Conservation (phyloP, 2,329 filamentous ascomycete species). For the Remersonia thermophila region DNA sequence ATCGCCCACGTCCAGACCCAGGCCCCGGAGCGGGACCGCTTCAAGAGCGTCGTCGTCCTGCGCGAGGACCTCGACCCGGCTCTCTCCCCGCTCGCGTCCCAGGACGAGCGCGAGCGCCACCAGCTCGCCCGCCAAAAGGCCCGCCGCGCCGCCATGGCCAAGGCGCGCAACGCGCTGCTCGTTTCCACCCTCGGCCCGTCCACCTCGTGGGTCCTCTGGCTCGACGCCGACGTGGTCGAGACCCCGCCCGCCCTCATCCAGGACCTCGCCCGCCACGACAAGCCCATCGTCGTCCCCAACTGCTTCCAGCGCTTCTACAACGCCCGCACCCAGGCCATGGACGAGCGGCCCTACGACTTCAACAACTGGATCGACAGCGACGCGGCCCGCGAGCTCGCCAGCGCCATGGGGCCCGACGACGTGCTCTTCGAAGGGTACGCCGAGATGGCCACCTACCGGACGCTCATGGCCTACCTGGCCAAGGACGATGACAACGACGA, state of each 20-base stretch:
- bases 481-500: slow-evolving; percentile 40
- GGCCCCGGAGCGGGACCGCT: slow-evolving; percentile 67
- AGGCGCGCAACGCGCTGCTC: slow-evolving; percentile 83
- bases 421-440: slow-evolving; percentile 87
- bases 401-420: slow-evolving; percentile 78
- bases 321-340: slow-evolving; percentile 51
- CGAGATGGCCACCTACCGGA: slow-evolving; percentile 84
- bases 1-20: slow-evolving; percentile 71
- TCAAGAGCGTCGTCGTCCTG: slow-evolving; percentile 87
- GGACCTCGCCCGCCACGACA: slow-evolving; percentile 77
- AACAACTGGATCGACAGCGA: slow-evolving; percentile 95
- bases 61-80: slow-evolving; percentile 87
- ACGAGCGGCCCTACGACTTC: slow-evolving; percentile 83
- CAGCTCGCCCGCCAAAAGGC: slow-evolving; percentile 83
- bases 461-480: slow-evolving; percentile 77
- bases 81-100: slow-evolving; percentile 53
- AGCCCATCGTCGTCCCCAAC: slow-evolving; percentile 87
- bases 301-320: slow-evolving; percentile 84
- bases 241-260: slow-evolving; percentile 77
- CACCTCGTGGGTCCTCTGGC: slow-evolving; percentile 94
- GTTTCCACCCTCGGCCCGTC: slow-evolving; percentile 88
- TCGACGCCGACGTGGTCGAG: slow-evolving; percentile 86
- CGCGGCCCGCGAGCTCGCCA: slow-evolving; percentile 60
- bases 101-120: slow-evolving; percentile 80
- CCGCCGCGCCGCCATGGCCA: slow-evolving; percentile 79